phyloP scores from a whole-genome alignment of 495 filamentous ascomycete species.

The Aspergillus carlsbadensis region DNA sequence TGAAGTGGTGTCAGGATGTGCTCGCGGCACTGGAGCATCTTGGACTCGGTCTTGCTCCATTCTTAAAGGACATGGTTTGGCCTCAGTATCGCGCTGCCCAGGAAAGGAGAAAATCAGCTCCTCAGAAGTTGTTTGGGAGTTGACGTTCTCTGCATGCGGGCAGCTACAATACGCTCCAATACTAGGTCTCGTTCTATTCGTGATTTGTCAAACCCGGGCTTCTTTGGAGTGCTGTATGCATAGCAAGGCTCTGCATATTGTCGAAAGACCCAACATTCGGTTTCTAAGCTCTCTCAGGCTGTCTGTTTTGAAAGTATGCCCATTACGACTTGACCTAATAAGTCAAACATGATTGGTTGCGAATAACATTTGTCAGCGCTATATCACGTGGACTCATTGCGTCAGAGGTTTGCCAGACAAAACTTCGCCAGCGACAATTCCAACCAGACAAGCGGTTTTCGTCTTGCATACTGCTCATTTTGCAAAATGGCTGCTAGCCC shows the following conservation, averaged over 20 bases:
- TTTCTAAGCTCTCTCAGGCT: too few species aligned
- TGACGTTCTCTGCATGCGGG: background rate
- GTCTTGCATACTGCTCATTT: background rate
- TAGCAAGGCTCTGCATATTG: too few species aligned
- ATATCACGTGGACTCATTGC: slow-evolving; percentile 39
- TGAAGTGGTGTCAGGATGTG: slow-evolving; percentile 24
- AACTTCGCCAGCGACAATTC: slow-evolving; percentile 9
- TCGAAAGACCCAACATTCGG: too few species aligned
- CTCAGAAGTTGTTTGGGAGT: background rate
- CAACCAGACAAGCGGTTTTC: background rate
- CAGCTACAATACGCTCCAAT: slow-evolving; percentile 2
- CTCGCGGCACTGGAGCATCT: slow-evolving; percentile 15
- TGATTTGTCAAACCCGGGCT: too few species aligned
- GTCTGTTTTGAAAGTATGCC: too few species aligned
- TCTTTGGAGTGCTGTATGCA: too few species aligned
- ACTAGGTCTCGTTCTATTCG: too few species aligned
- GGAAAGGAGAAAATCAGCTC: slow-evolving; percentile 4
- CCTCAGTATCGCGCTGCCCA: slow-evolving; percentile 20
- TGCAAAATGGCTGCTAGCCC: slow-evolving; percentile 34
- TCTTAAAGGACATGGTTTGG: slow-evolving; percentile 27
- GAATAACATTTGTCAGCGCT: slow-evolving; percentile 33
- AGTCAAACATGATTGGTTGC: slow-evolving; percentile 26
- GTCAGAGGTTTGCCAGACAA: slow-evolving; percentile 28
- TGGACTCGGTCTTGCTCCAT: slow-evolving; percentile 23
- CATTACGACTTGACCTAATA: slow-evolving; percentile 22